These are phyloP conservation scores for Apiospora marii DNA, from an alignment of 2,329 filamentous ascomycete genomes.

Conservation along the genomic window DNA sequence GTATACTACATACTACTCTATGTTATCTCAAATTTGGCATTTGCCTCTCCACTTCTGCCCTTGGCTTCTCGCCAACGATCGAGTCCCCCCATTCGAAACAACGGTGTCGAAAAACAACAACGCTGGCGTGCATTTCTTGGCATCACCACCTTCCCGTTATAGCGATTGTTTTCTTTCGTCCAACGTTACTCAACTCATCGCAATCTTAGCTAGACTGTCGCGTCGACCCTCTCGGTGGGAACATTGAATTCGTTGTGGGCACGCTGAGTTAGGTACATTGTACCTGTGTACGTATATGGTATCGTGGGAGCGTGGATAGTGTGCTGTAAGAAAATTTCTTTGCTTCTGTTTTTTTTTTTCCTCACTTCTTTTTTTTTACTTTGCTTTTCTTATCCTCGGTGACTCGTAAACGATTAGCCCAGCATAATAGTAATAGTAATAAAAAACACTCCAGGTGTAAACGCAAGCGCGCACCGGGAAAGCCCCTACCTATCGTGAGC, in stretches of 20 bases:
- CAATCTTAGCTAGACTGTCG: not conserved
- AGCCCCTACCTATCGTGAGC: not conserved
- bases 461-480: not conserved
- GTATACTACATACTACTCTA: not conserved
- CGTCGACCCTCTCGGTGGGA: slow-evolving; percentile 3
- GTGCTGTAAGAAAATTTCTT: slow-evolving; percentile 4
- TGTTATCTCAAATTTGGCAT: not conserved
- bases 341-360: not conserved
- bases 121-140: slow-evolving; percentile 1
- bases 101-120: not conserved
- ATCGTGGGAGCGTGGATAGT: not conserved
- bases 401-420: not conserved
- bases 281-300: not conserved
- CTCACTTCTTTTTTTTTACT: no score
- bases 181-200: slow-evolving; percentile 1
- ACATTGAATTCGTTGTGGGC: not conserved
- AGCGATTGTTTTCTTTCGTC: slow-evolving; percentile 2
- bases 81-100: not conserved
- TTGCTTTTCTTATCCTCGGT: not conserved
- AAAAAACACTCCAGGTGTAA: not conserved
- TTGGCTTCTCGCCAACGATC: not conserved
- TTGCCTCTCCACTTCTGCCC: not conserved
- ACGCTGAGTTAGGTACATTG: no score
- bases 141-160: slow-evolving; percentile 12
- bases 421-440: not conserved